A percentile compares a stretch with the other conserved stretches of the same genome.
Evolutionary conservation across 176 grass and related monocot genomes (phyloP).

Genomic region (Elaeis guineensis): DNA sequence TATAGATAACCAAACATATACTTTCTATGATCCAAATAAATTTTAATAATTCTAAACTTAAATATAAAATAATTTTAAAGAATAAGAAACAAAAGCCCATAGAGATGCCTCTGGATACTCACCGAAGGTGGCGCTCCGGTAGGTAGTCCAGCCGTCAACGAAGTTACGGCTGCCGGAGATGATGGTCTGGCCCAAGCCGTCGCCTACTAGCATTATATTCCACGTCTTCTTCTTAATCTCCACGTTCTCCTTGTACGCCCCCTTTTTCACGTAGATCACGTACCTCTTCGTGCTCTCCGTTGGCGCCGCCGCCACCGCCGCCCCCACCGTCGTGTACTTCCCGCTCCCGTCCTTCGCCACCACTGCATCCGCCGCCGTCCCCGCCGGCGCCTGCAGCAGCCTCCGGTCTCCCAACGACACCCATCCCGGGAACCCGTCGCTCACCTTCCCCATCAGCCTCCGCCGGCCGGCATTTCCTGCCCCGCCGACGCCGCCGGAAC

Average conservation of each 20-base stretch:
- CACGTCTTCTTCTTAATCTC: constrained; percentile 40
- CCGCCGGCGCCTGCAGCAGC: not conserved
- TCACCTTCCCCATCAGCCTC: not conserved
- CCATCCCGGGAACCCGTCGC: not conserved
- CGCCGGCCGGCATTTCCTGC: too few relatives aligned
- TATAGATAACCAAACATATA: too few relatives aligned
- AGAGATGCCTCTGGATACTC: not conserved
- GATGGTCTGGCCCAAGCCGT: constrained; percentile 39
- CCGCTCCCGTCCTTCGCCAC: constrained; percentile 54
- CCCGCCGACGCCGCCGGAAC: too few relatives aligned
- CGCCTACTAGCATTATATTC: constrained; percentile 53
- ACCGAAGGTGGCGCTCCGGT: constrained; percentile 62
- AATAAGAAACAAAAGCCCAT: not conserved
- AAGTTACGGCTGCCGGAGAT: constrained; percentile 59
- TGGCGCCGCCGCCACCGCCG: constrained; percentile 52
- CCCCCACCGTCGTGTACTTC: constrained; percentile 47
- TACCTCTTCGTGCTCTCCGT: constrained; percentile 37
- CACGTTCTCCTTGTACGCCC: constrained; percentile 78
- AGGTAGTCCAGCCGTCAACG: constrained; percentile 63
- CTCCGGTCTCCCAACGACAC: not conserved
- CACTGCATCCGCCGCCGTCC: constrained; percentile 32
- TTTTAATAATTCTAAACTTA: too few relatives aligned
- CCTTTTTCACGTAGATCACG: constrained; percentile 49
- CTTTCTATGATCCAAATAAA: too few relatives aligned
- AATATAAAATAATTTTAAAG: too few relatives aligned